Evolutionary conservation across 495 filamentous ascomycete genomes (phyloP).

Genomic region (Aspergillus asperescens): DNA sequence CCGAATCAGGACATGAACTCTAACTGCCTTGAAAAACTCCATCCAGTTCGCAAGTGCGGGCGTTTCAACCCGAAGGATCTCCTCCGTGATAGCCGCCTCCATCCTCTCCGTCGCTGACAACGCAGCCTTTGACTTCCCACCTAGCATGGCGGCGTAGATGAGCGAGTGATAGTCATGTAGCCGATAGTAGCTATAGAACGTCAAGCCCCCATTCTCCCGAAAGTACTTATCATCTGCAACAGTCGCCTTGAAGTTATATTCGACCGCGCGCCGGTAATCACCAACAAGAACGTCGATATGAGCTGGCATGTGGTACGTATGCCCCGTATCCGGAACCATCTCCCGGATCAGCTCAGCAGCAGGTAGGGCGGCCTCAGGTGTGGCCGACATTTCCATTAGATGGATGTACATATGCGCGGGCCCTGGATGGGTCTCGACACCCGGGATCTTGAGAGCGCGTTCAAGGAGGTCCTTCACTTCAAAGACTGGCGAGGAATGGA

Average conservation of each 20-base stretch:
- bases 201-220: slow-evolving; percentile 40
- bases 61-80: slow-evolving; percentile 50
- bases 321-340: slow-evolving; percentile 60
- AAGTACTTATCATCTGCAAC: slow-evolving; percentile 41
- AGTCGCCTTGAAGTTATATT: neutral
- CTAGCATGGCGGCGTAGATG: slow-evolving; percentile 68
- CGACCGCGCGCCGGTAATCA: slow-evolving; percentile 56
- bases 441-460: slow-evolving; percentile 38
- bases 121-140: slow-evolving; percentile 50
- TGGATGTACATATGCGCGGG: slow-evolving; percentile 67
- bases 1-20: slow-evolving; percentile 58
- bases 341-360: slow-evolving; percentile 55
- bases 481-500: slow-evolving; percentile 47
- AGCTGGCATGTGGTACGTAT: slow-evolving; percentile 66
- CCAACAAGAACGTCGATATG: slow-evolving; percentile 64
- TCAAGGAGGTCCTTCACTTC: slow-evolving; percentile 55
- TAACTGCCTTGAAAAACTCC: slow-evolving; percentile 57
- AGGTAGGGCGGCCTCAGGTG: slow-evolving; percentile 52
- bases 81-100: slow-evolving; percentile 54
- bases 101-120: slow-evolving; percentile 49
- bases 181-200: slow-evolving; percentile 65
- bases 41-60: slow-evolving; percentile 59
- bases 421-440: slow-evolving; percentile 49
- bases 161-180: slow-evolving; percentile 62
- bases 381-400: slow-evolving; percentile 66